Conservation (phyloP, 208 protist species). For the Trypanosoma melophagium region DNA sequence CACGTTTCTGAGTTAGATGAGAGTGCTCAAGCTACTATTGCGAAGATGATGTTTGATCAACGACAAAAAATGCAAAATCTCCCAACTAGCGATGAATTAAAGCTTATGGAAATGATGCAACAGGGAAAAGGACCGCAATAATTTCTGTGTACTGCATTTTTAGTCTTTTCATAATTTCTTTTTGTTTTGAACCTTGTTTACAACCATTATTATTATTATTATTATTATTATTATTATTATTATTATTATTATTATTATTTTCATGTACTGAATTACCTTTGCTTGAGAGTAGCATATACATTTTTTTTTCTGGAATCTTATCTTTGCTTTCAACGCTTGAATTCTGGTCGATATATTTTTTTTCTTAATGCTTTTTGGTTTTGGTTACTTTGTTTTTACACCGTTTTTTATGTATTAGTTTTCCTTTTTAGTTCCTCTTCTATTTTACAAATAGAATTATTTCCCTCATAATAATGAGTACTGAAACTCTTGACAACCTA, state of each 20-base stretch:
- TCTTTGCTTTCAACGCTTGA: too few species aligned
- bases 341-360: too few species aligned
- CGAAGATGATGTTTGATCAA: slow-evolving; percentile 93
- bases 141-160: neutral
- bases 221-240: too few species aligned
- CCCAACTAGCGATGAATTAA: slow-evolving; percentile 55
- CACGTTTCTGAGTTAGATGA: slow-evolving; percentile 77
- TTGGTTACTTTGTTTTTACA: too few species aligned
- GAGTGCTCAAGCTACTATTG: slow-evolving; percentile 78
- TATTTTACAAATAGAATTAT: neutral
- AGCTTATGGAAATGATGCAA: slow-evolving; percentile 43
- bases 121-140: slow-evolving; percentile 1
- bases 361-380: too few species aligned
- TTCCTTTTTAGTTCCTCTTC: slow-evolving; percentile 3
- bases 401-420: too few species aligned
- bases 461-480: slow-evolving; percentile 9
- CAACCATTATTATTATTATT: neutral
- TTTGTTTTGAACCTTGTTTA: neutral
- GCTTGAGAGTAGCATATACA: too few species aligned
- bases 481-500: slow-evolving; percentile 13
- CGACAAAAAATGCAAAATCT: slow-evolving; percentile 65
- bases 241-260: too few species aligned
- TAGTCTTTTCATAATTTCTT: slow-evolving; percentile 1
- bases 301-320: slow-evolving; percentile 9
- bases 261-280: neutral